Evolutionary conservation across 179 eudicot genomes (phyloP), one percentile per base, ranked within the genome.

Genomic region (Drosera spatulata): DNA sequence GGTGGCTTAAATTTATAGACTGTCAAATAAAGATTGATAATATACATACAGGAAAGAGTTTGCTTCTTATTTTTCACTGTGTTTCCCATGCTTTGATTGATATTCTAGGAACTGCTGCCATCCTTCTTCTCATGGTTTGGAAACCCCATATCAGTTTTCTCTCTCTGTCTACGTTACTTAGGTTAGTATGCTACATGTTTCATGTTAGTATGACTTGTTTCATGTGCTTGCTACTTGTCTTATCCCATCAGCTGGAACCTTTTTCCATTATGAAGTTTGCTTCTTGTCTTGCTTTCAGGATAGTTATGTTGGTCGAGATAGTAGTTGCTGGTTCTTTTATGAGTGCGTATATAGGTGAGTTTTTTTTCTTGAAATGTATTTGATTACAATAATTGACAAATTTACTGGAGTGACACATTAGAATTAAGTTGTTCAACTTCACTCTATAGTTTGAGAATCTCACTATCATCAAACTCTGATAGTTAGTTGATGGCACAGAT

Each of bases 91-190:
- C n/a, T 64, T 46, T 53, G 2, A 37, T 44, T 42, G 39, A 62
- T 62, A 37, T 62, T 58, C 43, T 71, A 93, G 99, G 95, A 71
- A 93, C 95, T 69, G 97, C 97, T 66, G 97, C 81, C 42, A 85
- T 93, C 86, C 79, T 93, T 41, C 99, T 93, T 63, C 75, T 90
- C 61, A 70, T 86, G 74, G 95, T 76, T 66, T 90, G 99, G 99
- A 79, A 85, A 64, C 94, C 88, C 43, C 74, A 78, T 61, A 79
- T 90, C 61, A 81, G 84, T 70, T 71, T 93, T 75, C 80, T 93
- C 57, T 75, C 99, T 38, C 79, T 79, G 59, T 69, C 94, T 60
- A 72, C 79, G 66, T 41, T 82, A 54, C 95, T 93, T 62, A 85
- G 99, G 99, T 93, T 66, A 57, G 55, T 22, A 52, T 54, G 2